Base-by-base conservation (phyloP, 2,329 filamentous ascomycete genomes). In the Monosporascus sp. region DNA sequence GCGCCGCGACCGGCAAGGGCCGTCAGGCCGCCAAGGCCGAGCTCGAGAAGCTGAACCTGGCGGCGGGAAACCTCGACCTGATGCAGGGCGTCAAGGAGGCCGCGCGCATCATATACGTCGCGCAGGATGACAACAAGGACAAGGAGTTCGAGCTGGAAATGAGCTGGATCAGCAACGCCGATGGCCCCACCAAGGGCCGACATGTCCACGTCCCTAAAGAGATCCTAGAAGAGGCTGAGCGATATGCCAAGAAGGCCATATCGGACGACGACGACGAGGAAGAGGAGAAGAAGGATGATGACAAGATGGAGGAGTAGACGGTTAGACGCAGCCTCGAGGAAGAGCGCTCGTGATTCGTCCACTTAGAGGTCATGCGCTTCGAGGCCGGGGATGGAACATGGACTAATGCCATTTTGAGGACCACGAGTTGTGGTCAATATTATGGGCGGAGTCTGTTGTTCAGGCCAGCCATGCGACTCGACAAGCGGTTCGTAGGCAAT, bases 71-170 rank as follows among this genome's bases (percentile, higher is more conserved):
- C 49, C 81, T 97, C 52, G 89, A 87, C 57, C 78, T 99, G 55
- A 79, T 88, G 68, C 86, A 97, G 68, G 94, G 88, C 49, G 90
- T 99, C 67, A 97, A 96, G 80, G 90, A 97, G 79, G 94, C 94
- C 36, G 94, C 94, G 53, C 81, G 91, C 57, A 99, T 99, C 74
- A 97, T 99, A 74, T 95, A 97, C 72, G 85, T 96, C 56, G 92
- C 93, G 48, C 94, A 99, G 71, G 94, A 97, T 73, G 94, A 99
- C 73, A 97, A 93, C 81, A 97, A 97, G 79, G 94, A 97, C 76
- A 99, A 99, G 81, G 94, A 97, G 61, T 99, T 97, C 68, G 94
- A 99, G 84, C 80, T 99, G 56, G 94, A 99, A 79, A 95, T 99
- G 91, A 96, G 90, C 55, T 99, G 94, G 94, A 90, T 97, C 72